A percentile compares a stretch with the other conserved stretches of the same genome.
These are phyloP conservation scores for Penicillium brasilianum DNA, from an alignment of 2,329 filamentous ascomycete species.

Conservation along the genomic window DNA sequence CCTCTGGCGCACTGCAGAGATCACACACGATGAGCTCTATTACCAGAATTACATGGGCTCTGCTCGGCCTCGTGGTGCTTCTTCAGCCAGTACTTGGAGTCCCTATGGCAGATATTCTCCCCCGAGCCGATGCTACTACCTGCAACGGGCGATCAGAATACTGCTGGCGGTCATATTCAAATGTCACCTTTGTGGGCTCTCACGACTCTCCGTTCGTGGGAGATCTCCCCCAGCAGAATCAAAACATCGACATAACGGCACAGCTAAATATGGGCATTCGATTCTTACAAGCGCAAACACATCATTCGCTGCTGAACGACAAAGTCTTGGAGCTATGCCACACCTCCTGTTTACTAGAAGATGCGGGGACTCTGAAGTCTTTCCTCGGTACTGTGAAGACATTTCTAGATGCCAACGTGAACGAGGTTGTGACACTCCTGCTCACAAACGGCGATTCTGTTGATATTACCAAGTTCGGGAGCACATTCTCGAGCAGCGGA, in stretches of 20 bases:
- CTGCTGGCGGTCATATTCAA: slow-evolving; percentile 63
- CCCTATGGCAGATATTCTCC: not conserved
- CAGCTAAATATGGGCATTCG: slow-evolving; percentile 68
- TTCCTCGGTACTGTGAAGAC: slow-evolving; percentile 64
- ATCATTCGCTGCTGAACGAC: slow-evolving; percentile 52
- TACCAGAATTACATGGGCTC: slow-evolving; percentile 9
- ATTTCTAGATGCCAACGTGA: slow-evolving; percentile 63
- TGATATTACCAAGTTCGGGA: slow-evolving; percentile 39
- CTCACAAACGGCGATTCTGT: slow-evolving; percentile 64
- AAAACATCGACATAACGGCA: slow-evolving; percentile 61
- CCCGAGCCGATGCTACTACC: slow-evolving; percentile 20
- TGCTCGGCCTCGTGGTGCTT: slow-evolving; percentile 13
- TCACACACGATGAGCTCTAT: slow-evolving; percentile 16
- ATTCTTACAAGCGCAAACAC: slow-evolving; percentile 68
- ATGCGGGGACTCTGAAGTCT: slow-evolving; percentile 61
- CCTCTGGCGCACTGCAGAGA: not conserved
- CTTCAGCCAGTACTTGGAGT: not conserved
- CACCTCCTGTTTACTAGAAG: slow-evolving; percentile 64
- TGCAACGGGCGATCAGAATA: slow-evolving; percentile 66
- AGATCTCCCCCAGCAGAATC: slow-evolving; percentile 60
- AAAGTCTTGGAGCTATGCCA: slow-evolving; percentile 66
- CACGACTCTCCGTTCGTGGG: slow-evolving; percentile 71
- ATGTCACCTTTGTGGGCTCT: slow-evolving; percentile 66
- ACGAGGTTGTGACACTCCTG: slow-evolving; percentile 68
- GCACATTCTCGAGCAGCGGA: slow-evolving; percentile 40